Percentiles rank a stretch among this genome's conserved stretches.
Evolutionary conservation across 306 rosid genomes (phyloP).

Genomic region (Abrus precatorius): DNA sequence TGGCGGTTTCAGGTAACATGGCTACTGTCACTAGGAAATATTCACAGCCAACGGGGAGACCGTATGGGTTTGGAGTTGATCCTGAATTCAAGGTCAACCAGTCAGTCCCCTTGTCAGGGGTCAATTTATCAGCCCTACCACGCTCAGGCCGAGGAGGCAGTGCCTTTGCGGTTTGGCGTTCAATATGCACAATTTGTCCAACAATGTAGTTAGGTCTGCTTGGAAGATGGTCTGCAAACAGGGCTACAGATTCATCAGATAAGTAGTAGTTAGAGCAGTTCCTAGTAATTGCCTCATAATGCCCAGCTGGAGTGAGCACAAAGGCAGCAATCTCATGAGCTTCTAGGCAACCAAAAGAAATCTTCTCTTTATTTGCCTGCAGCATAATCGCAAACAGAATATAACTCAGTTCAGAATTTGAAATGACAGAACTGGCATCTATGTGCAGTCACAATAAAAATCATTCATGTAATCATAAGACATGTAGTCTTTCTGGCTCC

Average conservation of each 20-base stretch:
- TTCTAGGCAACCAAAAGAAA: constrained; percentile 84
- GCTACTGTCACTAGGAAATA: constrained; percentile 95
- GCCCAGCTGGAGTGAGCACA: constrained; percentile 79
- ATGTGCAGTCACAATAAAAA: constrained; percentile 16
- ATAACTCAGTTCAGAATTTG: constrained; percentile 24
- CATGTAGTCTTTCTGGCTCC: not conserved
- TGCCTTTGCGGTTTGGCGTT: constrained; percentile 80
- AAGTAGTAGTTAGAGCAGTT: constrained; percentile 84
- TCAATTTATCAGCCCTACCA: constrained; percentile 50
- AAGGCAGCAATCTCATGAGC: constrained; percentile 95
- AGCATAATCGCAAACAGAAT: constrained; percentile 45
- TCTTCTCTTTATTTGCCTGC: constrained; percentile 98
- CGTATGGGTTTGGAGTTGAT: constrained; percentile 78
- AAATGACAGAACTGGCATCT: not conserved
- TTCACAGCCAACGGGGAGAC: constrained; percentile 98
- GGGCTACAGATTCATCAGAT: constrained; percentile 90
- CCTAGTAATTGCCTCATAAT: constrained; percentile 87
- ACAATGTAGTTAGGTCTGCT: constrained; percentile 88
- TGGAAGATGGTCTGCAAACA: constrained; percentile 83
- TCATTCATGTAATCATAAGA: constrained; percentile 20
- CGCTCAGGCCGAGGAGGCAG: constrained; percentile 51
- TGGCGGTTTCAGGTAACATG: constrained; percentile 90
- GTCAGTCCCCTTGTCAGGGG: constrained; percentile 66
- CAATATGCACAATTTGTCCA: constrained; percentile 98
- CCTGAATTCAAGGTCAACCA: constrained; percentile 97